Evolutionary conservation across 441 rosid species (phyloP), one percentile per base, ranked within the genome.

Genomic region (Biscutella laevigata): DNA sequence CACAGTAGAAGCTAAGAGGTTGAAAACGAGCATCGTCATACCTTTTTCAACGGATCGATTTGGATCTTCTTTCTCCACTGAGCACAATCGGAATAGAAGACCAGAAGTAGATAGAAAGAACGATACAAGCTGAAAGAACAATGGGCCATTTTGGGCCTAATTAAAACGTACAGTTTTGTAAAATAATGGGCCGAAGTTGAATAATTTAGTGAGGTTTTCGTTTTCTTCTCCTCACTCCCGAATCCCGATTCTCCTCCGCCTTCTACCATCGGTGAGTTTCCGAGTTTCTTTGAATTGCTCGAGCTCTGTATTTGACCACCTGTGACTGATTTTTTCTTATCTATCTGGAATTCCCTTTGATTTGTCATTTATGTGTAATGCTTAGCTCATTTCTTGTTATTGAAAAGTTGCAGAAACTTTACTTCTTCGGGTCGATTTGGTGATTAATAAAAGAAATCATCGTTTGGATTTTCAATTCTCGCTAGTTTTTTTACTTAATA

Each of bases 11-110:
- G 37, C 25, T 26, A 35, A 62, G 1, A 29, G 38, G 37, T 10
- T 13, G 39, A 48, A 6, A 49, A 7, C 3, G 40, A 64, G 7
- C 58, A 57, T 5, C 36, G 6, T 34, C 53, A 21, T 57, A 64
- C 69, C 69, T n/a, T 64, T 57, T 29, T 52, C 70, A 51, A 44
- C 40, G 35, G 35, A 58, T 58, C 43, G 65, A 16, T 58, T 58
- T 44, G 59, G 70, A 45, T 58, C 53, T 56, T 63, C 49, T 33
- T 38, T 53, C 64, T 57, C 59, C 27, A 28, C 48, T 19, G 40
- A 57, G 46, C 25, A 26, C 4, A 48, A 53, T 36, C 49, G 37
- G 36, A 22, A 48, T 2, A 6, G 19, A 4, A 14, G 11, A 22
- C 21, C 9, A 25, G 26, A 22, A 24, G 7, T 19, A 9, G 33